phyloP scores from a whole-genome alignment of 2,329 filamentous ascomycete species.

The Fusarium verticillioides region DNA sequence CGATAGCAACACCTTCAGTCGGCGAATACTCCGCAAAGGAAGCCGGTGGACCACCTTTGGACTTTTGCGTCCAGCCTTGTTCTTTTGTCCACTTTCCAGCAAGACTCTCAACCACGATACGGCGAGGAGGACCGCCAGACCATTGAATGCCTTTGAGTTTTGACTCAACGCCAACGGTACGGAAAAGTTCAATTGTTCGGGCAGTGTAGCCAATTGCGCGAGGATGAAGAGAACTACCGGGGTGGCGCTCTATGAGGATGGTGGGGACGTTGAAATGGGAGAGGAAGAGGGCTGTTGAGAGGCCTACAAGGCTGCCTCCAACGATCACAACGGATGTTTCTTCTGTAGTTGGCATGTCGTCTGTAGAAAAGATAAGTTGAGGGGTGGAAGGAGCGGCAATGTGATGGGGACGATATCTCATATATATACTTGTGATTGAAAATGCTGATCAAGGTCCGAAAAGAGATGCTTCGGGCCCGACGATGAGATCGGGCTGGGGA shows the following conservation, averaged over 20 bases:
- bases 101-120: constrained; percentile 35
- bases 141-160: constrained; percentile 9
- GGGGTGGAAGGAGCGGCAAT: fast-evolving
- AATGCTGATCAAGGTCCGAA: neutral
- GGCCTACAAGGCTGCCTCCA: constrained; percentile 54
- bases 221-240: constrained; percentile 50
- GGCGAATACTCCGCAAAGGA: constrained; percentile 1
- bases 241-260: constrained; percentile 53
- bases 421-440: neutral
- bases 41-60: neutral
- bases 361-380: neutral
- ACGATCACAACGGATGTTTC: constrained; percentile 50
- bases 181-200: constrained; percentile 53
- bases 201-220: constrained; percentile 52
- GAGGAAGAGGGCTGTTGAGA: constrained; percentile 53
- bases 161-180: constrained; percentile 41
- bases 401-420: fast-evolving
- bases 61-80: constrained; percentile 28
- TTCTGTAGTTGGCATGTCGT: neutral
- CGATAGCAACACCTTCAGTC: constrained; percentile 44
- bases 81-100: constrained; percentile 39
- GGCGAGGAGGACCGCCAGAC: constrained; percentile 38
- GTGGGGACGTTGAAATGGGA: constrained; percentile 45
- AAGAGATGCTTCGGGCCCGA: neutral
- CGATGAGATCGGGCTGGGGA: too few relatives aligned